phyloP scores from a whole-genome alignment of 2,329 filamentous ascomycete species.

The Diaporthe sp. region DNA sequence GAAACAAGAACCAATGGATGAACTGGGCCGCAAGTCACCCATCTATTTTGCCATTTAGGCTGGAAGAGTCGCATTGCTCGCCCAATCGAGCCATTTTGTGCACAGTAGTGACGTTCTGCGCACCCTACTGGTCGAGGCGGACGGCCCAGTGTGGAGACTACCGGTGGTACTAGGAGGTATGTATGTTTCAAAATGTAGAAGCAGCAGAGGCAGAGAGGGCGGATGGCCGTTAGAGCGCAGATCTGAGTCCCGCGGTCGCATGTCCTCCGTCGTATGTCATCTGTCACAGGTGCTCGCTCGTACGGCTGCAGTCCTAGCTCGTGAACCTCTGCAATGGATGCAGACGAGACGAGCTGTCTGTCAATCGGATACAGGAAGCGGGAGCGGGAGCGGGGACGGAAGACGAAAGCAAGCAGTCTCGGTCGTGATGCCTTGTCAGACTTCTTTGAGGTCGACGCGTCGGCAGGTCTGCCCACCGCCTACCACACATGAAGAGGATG shows the following conservation, averaged over 20 bases:
- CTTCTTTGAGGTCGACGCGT: not conserved
- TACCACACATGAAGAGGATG: too few species aligned
- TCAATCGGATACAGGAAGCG: not conserved
- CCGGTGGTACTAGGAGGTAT: not conserved
- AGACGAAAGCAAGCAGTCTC: slow-evolving; percentile 16
- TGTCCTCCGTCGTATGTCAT: slow-evolving; percentile 1
- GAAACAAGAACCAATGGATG: slow-evolving; percentile 24
- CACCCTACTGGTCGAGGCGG: not conserved
- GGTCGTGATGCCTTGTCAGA: not conserved
- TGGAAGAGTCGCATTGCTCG: slow-evolving; percentile 22
- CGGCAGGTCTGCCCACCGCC: not conserved
- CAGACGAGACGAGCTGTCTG: not conserved
- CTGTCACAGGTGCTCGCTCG: not conserved
- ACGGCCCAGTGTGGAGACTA: slow-evolving; percentile 1
- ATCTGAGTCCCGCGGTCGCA: slow-evolving; percentile 5
- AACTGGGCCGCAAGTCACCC: not conserved
- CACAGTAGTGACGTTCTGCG: not conserved
- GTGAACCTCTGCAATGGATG: too few species aligned
- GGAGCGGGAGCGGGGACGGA: slow-evolving; percentile 11
- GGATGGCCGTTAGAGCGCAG: not conserved
- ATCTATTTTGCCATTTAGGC: slow-evolving; percentile 22
- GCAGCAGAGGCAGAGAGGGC: not conserved
- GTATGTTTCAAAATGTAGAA: slow-evolving; percentile 13
- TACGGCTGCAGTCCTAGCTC: too few species aligned
- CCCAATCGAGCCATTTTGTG: slow-evolving; percentile 22